A percentile compares a stretch with the other conserved stretches of the same genome.
phyloP scores from a whole-genome alignment of 352 stramenopile species.

The Pythium insidiosum region DNA sequence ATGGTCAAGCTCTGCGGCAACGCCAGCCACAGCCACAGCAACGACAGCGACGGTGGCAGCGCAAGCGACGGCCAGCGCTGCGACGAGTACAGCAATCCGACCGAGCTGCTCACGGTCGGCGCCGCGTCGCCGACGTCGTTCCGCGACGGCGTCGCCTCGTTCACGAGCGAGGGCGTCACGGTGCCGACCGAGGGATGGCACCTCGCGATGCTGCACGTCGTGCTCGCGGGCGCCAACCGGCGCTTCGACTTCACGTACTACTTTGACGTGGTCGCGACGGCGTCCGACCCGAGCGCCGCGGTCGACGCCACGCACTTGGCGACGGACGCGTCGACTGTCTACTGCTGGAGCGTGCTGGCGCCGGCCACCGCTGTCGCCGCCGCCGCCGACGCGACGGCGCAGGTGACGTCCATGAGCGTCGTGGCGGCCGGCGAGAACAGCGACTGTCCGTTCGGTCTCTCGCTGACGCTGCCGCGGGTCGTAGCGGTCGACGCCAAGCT shows the following conservation, averaged over 20 bases:
- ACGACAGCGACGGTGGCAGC: conserved; percentile 6
- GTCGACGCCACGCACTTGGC: conserved; percentile 19
- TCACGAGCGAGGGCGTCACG: conserved; percentile 22
- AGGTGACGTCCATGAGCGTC: conserved; percentile 23
- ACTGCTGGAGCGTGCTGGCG: conserved; percentile 41
- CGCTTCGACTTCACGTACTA: conserved; percentile 49
- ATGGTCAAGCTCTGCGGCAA: conserved; percentile 35
- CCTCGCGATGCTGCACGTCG: conserved; percentile 31
- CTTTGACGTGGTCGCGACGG: conserved; percentile 36
- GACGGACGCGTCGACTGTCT: conserved; percentile 20
- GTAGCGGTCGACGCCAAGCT: conserved; percentile 11
- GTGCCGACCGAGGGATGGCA: conserved; percentile 27
- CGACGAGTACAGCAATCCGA: conserved; percentile 26
- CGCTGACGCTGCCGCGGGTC: conserved; percentile 12
- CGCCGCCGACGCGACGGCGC: too few species aligned
- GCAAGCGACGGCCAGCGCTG: conserved; percentile 12
- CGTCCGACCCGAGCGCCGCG: conserved; percentile 10
- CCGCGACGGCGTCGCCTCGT: conserved; percentile 16
- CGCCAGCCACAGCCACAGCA: conserved; percentile 32
- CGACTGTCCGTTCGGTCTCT: conserved; percentile 38
- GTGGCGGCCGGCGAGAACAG: conserved; percentile 19
- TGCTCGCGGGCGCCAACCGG: conserved; percentile 22
- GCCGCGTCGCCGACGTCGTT: conserved; percentile 24
- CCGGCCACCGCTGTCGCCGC: conserved; percentile 11
- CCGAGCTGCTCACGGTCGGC: background rate